phyloP scores from a whole-genome alignment of 2,329 filamentous ascomycete genomes.

The Aspergillus arachidicola region DNA sequence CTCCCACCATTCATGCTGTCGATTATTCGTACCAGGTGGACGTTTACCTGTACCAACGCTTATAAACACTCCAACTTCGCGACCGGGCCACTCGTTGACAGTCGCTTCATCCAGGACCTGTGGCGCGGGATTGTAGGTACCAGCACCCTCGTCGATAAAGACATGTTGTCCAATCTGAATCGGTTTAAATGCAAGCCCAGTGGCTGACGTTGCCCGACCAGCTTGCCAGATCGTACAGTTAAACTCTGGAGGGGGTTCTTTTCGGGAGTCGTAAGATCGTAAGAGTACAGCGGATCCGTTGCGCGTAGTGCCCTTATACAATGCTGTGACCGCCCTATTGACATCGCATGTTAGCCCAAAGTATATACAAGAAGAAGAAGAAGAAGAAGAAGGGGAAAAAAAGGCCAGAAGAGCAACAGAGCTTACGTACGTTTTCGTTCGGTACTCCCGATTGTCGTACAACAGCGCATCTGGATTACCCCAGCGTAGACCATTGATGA shows the following conservation, averaged over 20 bases:
- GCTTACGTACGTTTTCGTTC: slow-evolving; percentile 71
- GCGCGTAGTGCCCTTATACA: slow-evolving; percentile 79
- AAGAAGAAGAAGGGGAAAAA: neutral
- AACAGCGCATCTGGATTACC: slow-evolving; percentile 83
- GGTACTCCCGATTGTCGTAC: slow-evolving; percentile 83
- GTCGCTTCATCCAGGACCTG: slow-evolving; percentile 86
- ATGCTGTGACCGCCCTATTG: slow-evolving; percentile 80
- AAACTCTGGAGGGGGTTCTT: slow-evolving; percentile 85
- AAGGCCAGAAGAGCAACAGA: no score
- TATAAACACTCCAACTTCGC: slow-evolving; percentile 88
- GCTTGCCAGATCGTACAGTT: slow-evolving; percentile 98
- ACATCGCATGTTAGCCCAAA: slow-evolving; percentile 8
- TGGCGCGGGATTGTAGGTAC: slow-evolving; percentile 88
- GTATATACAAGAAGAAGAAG: neutral
- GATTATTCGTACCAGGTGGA: slow-evolving; percentile 68
- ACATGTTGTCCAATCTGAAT: slow-evolving; percentile 90
- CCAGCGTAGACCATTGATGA: slow-evolving; percentile 53
- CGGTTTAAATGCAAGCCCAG: slow-evolving; percentile 91
- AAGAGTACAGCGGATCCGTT: slow-evolving; percentile 72
- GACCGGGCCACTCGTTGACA: slow-evolving; percentile 90
- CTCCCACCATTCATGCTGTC: slow-evolving; percentile 84
- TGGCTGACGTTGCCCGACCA: slow-evolving; percentile 88
- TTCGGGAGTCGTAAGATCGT: slow-evolving; percentile 92
- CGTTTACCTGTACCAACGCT: slow-evolving; percentile 94
- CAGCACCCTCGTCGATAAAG: slow-evolving; percentile 90